Conservation (phyloP, 2,329 filamentous ascomycete species). For the Aspergillus ochraceus region DNA sequence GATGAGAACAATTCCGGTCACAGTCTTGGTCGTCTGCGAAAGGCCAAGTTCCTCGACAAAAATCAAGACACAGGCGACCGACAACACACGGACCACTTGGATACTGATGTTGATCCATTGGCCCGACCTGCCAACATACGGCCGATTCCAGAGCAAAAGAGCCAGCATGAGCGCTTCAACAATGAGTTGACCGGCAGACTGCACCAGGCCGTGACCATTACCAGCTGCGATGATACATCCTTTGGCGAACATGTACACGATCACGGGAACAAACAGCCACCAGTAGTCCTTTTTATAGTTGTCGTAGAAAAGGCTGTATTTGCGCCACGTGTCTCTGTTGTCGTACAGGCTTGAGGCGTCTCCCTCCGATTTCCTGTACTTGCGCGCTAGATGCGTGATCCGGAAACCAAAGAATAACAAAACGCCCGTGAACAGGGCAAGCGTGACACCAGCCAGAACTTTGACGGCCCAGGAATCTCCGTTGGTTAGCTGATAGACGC, state of each 20-base stretch:
- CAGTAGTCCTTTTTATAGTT: constrained; percentile 92
- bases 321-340: constrained; percentile 85
- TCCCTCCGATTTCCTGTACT: constrained; percentile 73
- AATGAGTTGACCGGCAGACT: constrained; percentile 75
- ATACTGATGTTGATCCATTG: constrained; percentile 95
- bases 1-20: constrained; percentile 90
- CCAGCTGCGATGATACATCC: constrained; percentile 81
- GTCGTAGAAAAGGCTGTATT: constrained; percentile 97
- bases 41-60: constrained; percentile 94
- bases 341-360: constrained; percentile 75
- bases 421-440: constrained; percentile 76
- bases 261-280: constrained; percentile 92
- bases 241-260: constrained; percentile 87
- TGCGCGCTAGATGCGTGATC: constrained; percentile 74
- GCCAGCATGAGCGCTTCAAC: constrained; percentile 78
- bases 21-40: constrained; percentile 86
- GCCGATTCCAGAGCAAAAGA: constrained; percentile 79
- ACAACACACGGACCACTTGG: constrained; percentile 83
- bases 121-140: constrained; percentile 81
- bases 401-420: constrained; percentile 81
- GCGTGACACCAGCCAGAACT: constrained; percentile 74
- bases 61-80: constrained; percentile 82
- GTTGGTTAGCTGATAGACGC: constrained; percentile 89
- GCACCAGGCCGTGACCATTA: constrained; percentile 79
- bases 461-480: constrained; percentile 96